Conservation (phyloP, 1,284 basidiomycete genomes). For the Cutaneotrichosporon sp. region DNA sequence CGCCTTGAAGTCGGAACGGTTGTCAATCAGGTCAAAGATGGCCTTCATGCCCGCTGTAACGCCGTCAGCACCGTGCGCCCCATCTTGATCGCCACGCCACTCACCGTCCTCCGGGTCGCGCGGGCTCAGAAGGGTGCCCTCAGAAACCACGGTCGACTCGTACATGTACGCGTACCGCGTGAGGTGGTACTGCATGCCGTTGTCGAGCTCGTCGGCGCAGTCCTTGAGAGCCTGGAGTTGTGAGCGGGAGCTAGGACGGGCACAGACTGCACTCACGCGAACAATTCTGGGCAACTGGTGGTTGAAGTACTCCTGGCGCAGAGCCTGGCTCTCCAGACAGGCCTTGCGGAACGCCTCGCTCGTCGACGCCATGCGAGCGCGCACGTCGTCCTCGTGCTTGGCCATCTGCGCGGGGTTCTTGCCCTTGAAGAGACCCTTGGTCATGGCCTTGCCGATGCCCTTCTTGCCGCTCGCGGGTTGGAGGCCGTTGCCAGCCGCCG, state of each 20-base stretch:
- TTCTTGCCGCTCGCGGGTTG: conserved; percentile 72
- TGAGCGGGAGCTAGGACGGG: background rate
- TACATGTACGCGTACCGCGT: conserved; percentile 92
- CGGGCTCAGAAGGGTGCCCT: conserved; percentile 70
- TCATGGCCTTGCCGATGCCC: conserved; percentile 68
- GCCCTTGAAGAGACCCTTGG: conserved; percentile 89
- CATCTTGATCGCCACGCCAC: conserved; percentile 6
- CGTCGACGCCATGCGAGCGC: conserved; percentile 76
- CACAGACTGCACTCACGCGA: conserved; percentile 63
- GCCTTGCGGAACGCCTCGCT: conserved; percentile 90
- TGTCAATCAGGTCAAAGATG: conserved; percentile 89
- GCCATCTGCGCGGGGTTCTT: conserved; percentile 91
- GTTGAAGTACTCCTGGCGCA: conserved; percentile 96
- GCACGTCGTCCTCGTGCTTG: conserved; percentile 91
- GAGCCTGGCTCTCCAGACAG: conserved; percentile 83
- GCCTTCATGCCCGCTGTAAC: conserved; percentile 70
- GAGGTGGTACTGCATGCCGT: conserved; percentile 95
- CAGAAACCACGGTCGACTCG: conserved; percentile 84
- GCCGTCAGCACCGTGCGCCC: conserved; percentile 6
- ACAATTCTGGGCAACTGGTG: conserved; percentile 92
- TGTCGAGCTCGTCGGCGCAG: conserved; percentile 91
- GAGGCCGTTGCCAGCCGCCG: conserved; percentile 61
- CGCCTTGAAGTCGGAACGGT: conserved; percentile 87
- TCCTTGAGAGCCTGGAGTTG: conserved; percentile 83
- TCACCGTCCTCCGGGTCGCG: conserved; percentile 40